phyloP scores from a whole-genome alignment of 2,329 filamentous ascomycete genomes.

The Colletotrichum sp. region DNA sequence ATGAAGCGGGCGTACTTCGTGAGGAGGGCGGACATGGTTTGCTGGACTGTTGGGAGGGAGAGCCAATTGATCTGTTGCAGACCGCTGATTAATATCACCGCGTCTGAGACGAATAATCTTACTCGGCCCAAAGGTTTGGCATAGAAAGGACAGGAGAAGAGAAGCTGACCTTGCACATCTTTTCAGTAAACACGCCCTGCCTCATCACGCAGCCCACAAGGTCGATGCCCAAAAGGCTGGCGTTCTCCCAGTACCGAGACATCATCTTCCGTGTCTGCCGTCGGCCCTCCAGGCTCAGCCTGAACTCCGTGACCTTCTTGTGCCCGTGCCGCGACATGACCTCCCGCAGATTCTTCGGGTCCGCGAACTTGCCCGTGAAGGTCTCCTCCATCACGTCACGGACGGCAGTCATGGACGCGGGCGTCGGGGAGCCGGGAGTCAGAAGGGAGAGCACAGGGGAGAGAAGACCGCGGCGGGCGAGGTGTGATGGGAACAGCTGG shows the following conservation, averaged over 20 bases:
- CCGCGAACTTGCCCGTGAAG: slow-evolving; percentile 19
- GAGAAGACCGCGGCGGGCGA: slow-evolving; percentile 13
- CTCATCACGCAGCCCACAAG: slow-evolving; percentile 45
- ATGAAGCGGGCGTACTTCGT: slow-evolving; percentile 67
- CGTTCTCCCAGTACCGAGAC: slow-evolving; percentile 46
- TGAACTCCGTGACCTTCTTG: slow-evolving; percentile 1
- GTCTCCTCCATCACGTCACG: slow-evolving; percentile 4
- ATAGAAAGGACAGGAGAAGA: accelerated
- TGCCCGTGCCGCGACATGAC: slow-evolving; percentile 1
- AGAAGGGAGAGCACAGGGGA: slow-evolving; percentile 6
- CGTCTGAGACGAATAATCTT: not conserved
- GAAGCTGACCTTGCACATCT: slow-evolving; percentile 21
- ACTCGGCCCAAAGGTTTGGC: not conserved
- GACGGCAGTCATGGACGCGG: slow-evolving; percentile 5
- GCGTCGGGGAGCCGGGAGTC: not conserved
- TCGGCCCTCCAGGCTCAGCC: slow-evolving; percentile 26
- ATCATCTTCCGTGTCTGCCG: slow-evolving; percentile 43
- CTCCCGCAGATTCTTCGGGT: not conserved
- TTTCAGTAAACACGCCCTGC: slow-evolving; percentile 45
- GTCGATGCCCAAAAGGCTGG: slow-evolving; percentile 40
- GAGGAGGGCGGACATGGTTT: slow-evolving; percentile 65
- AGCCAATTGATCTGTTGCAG: slow-evolving; percentile 67
- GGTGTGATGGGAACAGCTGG: slow-evolving; percentile 15
- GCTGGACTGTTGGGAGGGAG: slow-evolving; percentile 64
- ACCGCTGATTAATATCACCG: accelerated